Evolutionary conservation across 2,329 filamentous ascomycete species (phyloP).

Genomic region (Diaporthe australafricana): DNA sequence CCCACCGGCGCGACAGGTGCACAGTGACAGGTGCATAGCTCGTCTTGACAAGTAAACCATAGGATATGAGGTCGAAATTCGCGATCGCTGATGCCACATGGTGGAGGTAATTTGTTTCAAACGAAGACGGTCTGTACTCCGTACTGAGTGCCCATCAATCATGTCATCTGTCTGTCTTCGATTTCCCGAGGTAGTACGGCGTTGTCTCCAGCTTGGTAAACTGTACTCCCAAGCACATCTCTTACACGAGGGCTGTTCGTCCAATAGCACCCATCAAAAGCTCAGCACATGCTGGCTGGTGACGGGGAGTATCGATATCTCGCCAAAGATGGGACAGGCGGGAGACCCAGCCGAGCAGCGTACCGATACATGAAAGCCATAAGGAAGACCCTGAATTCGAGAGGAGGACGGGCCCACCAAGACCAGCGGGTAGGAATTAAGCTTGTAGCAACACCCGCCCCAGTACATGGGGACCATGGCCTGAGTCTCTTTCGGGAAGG

Average conservation of each 20-base stretch:
- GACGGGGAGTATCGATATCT: not conserved
- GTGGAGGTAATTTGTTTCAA: not conserved
- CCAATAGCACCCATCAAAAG: constrained; percentile 1
- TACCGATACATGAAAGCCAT: not conserved
- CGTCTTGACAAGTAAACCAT: no score
- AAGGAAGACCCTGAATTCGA: not conserved
- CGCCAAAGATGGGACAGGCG: not conserved
- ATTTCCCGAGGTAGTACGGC: not conserved
- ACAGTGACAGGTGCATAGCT: not conserved
- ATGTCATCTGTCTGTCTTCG: not conserved
- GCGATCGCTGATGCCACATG: not conserved
- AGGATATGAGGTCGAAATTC: not conserved
- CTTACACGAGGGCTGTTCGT: not conserved
- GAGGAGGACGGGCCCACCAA: constrained; percentile 7
- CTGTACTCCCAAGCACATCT: not conserved
- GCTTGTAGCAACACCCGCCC: constrained; percentile 1
- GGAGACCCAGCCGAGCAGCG: not conserved
- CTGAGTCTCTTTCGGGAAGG: not conserved
- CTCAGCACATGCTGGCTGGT: not conserved
- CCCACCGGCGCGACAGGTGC: no score
- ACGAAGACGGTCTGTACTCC: not conserved
- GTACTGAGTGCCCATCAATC: not conserved
- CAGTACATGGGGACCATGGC: constrained; percentile 25
- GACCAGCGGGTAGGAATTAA: constrained; percentile 19
- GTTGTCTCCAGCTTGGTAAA: not conserved